Percentiles rank a stretch among this genome's conserved stretches.
Evolutionary conservation across 2,329 filamentous ascomycete genomes (phyloP).

Genomic region (Zasmidium cellare): DNA sequence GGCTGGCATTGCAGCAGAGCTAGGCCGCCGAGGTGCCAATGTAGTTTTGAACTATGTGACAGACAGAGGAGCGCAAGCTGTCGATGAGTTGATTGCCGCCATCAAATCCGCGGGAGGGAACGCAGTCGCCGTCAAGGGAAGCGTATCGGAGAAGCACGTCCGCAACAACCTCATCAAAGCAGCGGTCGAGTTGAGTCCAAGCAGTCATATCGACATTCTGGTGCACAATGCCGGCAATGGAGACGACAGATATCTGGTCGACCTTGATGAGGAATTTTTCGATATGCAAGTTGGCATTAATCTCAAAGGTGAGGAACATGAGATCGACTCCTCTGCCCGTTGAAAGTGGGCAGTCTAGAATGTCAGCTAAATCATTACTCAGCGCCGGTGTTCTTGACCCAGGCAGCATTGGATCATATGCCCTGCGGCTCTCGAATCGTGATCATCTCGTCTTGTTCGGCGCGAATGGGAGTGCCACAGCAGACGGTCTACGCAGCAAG

Average conservation of each 20-base stretch:
- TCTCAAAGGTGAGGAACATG: too few species aligned
- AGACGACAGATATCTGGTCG: slow-evolving; percentile 12
- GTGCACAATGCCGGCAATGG: slow-evolving; percentile 41
- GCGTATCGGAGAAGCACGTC: too few species aligned
- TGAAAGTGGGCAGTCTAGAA: too few species aligned
- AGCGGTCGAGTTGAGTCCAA: too few species aligned
- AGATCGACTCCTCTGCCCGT: too few species aligned
- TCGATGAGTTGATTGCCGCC: too few species aligned
- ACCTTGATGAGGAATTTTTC: slow-evolving; percentile 53
- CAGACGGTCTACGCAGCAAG: slow-evolving; percentile 56
- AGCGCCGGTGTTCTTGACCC: slow-evolving; percentile 56
- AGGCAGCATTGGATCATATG: slow-evolving; percentile 55
- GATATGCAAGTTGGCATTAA: slow-evolving; percentile 58
- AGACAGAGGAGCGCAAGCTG: too few species aligned
- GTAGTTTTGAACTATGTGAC: not conserved
- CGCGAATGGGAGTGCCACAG: slow-evolving; percentile 46
- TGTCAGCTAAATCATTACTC: too few species aligned
- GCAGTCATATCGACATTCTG: slow-evolving; percentile 45
- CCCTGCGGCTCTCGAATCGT: slow-evolving; percentile 53
- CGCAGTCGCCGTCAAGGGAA: too few species aligned
- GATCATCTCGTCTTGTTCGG: slow-evolving; percentile 59
- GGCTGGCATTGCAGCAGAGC: not conserved
- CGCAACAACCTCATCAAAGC: too few species aligned
- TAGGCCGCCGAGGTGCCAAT: not conserved
- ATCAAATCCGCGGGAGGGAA: too few species aligned